Evolutionary conservation across 2,329 filamentous ascomycete species (phyloP), one percentile per base, ranked within the genome.

Genomic region (Gnomoniopsis smithogilvyi): DNA sequence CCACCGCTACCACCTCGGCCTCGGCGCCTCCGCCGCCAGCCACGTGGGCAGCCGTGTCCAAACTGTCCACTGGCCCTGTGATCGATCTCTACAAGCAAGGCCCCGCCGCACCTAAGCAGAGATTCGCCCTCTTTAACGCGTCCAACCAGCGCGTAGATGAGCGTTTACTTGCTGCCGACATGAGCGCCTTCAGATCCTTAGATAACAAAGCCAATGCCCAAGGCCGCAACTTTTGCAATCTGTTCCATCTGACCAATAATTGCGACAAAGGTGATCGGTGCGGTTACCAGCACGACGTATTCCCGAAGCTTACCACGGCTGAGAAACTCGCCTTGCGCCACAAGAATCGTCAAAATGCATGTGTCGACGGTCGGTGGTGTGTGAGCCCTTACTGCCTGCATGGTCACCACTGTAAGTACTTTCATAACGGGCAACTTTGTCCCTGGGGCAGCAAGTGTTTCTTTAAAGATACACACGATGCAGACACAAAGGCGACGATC

Each of bases 211-310:
- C 61, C 21, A 43, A 41, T n/a, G 15, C 33, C 14, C 61, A 58
- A 15, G 61, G 61, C n/a, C 41, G 51, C 41, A 62, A 62, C 47
- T 60, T 62, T 38, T 62, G 61, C 45, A 62, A 62, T 43, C 54
- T 53, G 19, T 62, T 61, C 22, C 61, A 62, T 33, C 21, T 62
- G 17, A 51, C 24, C 15, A 41, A 47, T 15, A 36, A 19, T 22
- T 62, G 58, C 34, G 61, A 61, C 8, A 57, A 54, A 43, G 54
- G 55, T 41, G 48, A 58, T 2, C 24, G 21, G 8, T 62, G 58
- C 30, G 51, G 51, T 12, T 60, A 61, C 17, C 58, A 60, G 15
- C 61, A 62, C 19, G 61, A 61, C 2, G 43, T 50, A 15, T 33
- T 26, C 10, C 47, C 34, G 10, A 38, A 41, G 46, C 47, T 62